These are phyloP conservation scores for Fusarium sp. DNA, from an alignment of 2,329 filamentous ascomycete genomes.

Conservation along the genomic window DNA sequence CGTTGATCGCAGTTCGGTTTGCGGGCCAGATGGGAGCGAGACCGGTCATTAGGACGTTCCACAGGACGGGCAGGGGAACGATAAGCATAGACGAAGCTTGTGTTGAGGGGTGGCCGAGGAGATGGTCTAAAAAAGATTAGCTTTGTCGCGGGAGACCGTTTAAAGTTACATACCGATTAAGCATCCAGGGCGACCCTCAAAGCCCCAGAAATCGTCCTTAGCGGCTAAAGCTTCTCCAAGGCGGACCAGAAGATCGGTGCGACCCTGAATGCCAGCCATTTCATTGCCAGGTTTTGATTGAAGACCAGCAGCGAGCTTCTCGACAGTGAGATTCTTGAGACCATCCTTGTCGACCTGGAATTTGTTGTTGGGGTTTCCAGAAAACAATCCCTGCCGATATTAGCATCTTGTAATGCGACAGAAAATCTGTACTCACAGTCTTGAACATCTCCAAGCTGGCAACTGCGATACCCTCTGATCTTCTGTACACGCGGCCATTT, in stretches of 20 bases:
- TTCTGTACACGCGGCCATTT: constrained; percentile 81
- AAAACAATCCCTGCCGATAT: constrained; percentile 75
- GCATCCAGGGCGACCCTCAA: constrained; percentile 86
- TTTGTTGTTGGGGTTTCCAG: constrained; percentile 80
- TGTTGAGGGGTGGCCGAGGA: constrained; percentile 91
- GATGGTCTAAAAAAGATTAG: constrained; percentile 72
- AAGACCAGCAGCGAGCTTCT: constrained; percentile 80
- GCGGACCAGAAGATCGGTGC: constrained; percentile 79
- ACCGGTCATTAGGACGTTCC: constrained; percentile 89
- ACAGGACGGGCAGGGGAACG: constrained; percentile 85
- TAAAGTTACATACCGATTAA: constrained; percentile 76
- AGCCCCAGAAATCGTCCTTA: constrained; percentile 85
- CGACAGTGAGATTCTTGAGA: constrained; percentile 76
- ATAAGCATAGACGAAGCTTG: constrained; percentile 89
- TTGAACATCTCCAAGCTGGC: constrained; percentile 92
- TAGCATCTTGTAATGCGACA: constrained; percentile 18
- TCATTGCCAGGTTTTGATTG: constrained; percentile 85
- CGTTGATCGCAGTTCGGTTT: constrained; percentile 86
- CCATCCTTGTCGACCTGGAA: constrained; percentile 90
- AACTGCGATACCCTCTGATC: constrained; percentile 88
- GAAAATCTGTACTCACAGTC: constrained; percentile 54
- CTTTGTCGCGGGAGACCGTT: not conserved
- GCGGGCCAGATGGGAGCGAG: constrained; percentile 88
- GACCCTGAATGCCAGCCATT: constrained; percentile 85
- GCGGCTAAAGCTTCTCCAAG: constrained; percentile 78